These are phyloP conservation scores for Coemansia sp. DNA, from an alignment of 192 early-diverging fungal species.

Conservation along the genomic window DNA sequence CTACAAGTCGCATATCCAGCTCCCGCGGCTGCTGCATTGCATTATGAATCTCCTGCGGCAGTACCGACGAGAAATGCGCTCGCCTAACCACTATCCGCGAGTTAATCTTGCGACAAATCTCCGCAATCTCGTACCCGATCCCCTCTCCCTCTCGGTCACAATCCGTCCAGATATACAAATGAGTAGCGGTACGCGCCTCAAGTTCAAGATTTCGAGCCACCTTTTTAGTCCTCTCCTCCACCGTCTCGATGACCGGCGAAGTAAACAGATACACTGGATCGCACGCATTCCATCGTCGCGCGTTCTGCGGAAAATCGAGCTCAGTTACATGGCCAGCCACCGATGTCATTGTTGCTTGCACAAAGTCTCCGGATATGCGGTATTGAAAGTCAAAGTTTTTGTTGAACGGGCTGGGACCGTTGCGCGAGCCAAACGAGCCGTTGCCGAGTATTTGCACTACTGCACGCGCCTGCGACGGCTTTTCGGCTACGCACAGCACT, in stretches of 20 bases:
- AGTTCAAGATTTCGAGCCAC: constrained; percentile 66
- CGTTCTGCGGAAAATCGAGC: constrained; percentile 65
- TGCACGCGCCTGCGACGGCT: constrained; percentile 82
- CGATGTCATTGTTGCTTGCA: constrained; percentile 76
- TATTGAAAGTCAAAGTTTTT: constrained; percentile 82
- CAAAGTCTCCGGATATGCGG: constrained; percentile 55
- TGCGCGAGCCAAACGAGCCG: constrained; percentile 32
- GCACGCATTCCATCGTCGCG: constrained; percentile 63
- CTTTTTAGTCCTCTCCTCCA: constrained; percentile 40
- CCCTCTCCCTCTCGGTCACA: constrained; percentile 96
- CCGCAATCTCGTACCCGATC: constrained; percentile 82
- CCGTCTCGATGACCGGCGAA: constrained; percentile 58
- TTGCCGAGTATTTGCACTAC: constrained; percentile 76
- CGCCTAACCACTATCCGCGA: constrained; percentile 68
- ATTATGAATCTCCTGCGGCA: constrained; percentile 70
- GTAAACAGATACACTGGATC: constrained; percentile 69
- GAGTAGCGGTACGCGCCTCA: constrained; percentile 61
- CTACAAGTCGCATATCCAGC: constrained; percentile 73
- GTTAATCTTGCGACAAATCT: constrained; percentile 66
- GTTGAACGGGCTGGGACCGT: constrained; percentile 60
- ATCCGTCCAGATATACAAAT: constrained; percentile 97
- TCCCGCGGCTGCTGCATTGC: constrained; percentile 72
- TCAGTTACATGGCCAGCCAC: constrained; percentile 76
- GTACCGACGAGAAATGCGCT: constrained; percentile 88
- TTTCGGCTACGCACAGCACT: constrained; percentile 95